Conservation (phyloP, 73 alveolate species). For the Symbiodinium natans region DNA sequence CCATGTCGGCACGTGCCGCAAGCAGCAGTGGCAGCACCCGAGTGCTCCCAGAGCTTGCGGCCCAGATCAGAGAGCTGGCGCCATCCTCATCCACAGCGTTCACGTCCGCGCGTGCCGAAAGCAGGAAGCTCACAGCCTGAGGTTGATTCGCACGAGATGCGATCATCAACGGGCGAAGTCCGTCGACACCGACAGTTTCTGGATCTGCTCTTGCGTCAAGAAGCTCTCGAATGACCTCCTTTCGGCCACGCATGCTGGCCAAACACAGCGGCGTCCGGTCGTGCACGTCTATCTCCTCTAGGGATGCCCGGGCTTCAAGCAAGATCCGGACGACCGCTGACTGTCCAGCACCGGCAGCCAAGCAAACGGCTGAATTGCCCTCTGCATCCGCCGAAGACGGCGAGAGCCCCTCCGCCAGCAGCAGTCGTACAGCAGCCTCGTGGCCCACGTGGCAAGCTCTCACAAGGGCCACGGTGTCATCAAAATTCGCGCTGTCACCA, state of each 20-base stretch:
- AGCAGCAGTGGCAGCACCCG: conserved; percentile 61
- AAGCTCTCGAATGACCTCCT: conserved; percentile 63
- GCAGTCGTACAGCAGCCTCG: conserved; percentile 72
- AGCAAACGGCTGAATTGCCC: conserved; percentile 21
- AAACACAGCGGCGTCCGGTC: background rate
- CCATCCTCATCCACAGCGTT: background rate
- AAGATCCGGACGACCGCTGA: conserved; percentile 50
- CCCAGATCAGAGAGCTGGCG: conserved; percentile 31
- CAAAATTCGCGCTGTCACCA: background rate
- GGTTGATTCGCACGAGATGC: conserved; percentile 25
- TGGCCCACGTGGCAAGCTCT: conserved; percentile 92
- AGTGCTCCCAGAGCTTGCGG: conserved; percentile 50
- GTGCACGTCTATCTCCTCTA: background rate
- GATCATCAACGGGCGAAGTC: conserved; percentile 7
- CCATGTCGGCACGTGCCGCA: conserved; percentile 53
- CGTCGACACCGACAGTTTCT: background rate
- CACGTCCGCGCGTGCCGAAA: conserved; percentile 39
- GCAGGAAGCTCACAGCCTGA: conserved; percentile 27
- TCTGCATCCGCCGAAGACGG: background rate
- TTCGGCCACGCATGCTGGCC: conserved; percentile 65
- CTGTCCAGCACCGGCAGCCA: conserved; percentile 46
- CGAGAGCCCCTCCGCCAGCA: conserved; percentile 21
- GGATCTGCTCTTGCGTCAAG: conserved; percentile 18
- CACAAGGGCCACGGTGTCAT: conserved; percentile 62
- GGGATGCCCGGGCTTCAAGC: conserved; percentile 32